Conservation (phyloP, 2,329 filamentous ascomycete species). For the Alternaria solani region DNA sequence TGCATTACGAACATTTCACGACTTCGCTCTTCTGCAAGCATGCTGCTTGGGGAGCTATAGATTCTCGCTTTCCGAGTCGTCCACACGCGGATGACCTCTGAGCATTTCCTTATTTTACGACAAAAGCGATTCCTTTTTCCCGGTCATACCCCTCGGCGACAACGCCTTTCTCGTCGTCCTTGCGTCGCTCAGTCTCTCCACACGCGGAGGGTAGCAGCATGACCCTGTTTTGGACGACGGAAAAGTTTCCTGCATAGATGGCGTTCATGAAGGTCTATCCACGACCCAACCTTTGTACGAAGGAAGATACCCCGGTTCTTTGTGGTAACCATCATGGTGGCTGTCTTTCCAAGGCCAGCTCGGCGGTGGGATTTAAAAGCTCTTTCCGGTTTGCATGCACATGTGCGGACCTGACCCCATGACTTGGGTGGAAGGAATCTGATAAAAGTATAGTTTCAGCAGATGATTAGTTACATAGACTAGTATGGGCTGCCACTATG, state of each 20-base stretch:
- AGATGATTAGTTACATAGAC: constrained; percentile 47
- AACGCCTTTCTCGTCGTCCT: constrained; percentile 41
- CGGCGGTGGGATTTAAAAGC: constrained; percentile 33
- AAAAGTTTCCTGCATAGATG: constrained; percentile 50
- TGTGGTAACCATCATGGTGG: constrained; percentile 39
- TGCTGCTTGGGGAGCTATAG: constrained; percentile 54
- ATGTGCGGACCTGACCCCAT: constrained; percentile 28
- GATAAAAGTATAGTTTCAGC: constrained; percentile 48
- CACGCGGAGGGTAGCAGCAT: constrained; percentile 35
- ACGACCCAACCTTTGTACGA: constrained; percentile 39
- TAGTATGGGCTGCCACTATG: constrained; percentile 32
- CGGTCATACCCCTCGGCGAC: constrained; percentile 43
- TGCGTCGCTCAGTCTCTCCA: constrained; percentile 37
- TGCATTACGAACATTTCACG: constrained; percentile 53
- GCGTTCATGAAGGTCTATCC: constrained; percentile 48
- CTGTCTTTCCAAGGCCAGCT: constrained; percentile 32
- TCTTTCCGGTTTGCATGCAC: constrained; percentile 39
- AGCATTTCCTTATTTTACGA: constrained; percentile 38
- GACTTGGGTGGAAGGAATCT: constrained; percentile 50
- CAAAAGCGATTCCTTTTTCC: constrained; percentile 53
- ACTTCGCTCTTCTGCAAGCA: constrained; percentile 47
- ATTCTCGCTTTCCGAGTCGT: constrained; percentile 52
- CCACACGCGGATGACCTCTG: constrained; percentile 45
- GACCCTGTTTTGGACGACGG: constrained; percentile 41
- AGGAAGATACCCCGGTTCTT: constrained; percentile 46